Evolutionary conservation across 352 stramenopile genomes (phyloP).

Genomic region (Globisporangium nagaii): DNA sequence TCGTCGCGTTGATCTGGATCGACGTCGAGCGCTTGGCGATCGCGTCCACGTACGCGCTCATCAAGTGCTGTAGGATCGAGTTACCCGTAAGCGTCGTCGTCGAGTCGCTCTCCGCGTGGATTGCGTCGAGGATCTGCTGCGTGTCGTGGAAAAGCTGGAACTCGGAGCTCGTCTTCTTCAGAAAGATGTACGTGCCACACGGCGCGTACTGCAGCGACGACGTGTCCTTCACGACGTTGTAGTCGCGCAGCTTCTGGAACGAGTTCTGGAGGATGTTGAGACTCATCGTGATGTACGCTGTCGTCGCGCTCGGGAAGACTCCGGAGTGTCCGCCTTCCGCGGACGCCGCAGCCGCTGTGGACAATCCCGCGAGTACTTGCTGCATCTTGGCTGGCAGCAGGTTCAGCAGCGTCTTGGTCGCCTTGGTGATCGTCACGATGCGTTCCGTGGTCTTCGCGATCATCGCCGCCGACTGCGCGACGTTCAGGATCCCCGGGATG

Average conservation of each 20-base stretch:
- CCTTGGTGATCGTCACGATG: conserved; percentile 77
- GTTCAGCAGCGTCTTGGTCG: conserved; percentile 65
- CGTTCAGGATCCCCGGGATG: conserved; percentile 80
- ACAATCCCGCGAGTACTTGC: conserved; percentile 44
- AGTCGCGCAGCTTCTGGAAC: conserved; percentile 75
- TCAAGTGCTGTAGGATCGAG: conserved; percentile 75
- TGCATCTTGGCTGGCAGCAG: conserved; percentile 73
- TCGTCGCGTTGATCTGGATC: conserved; percentile 75
- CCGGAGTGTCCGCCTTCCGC: background rate
- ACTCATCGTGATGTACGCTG: conserved; percentile 77
- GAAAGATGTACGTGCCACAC: conserved; percentile 73
- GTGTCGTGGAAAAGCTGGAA: conserved; percentile 51
- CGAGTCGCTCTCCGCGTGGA: conserved; percentile 47
- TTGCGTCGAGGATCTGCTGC: conserved; percentile 23
- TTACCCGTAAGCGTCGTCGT: conserved; percentile 59
- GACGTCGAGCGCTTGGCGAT: conserved; percentile 68
- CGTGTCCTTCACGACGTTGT: conserved; percentile 70
- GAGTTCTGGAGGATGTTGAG: conserved; percentile 74
- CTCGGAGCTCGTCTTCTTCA: conserved; percentile 49
- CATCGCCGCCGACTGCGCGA: conserved; percentile 71
- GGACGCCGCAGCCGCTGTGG: background rate
- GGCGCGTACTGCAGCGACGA: conserved; percentile 67
- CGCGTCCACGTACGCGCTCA: conserved; percentile 74
- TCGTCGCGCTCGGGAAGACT: conserved; percentile 30
- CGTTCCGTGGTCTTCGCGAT: conserved; percentile 75